Evolutionary conservation across 164 flowering plant species (phyloP), one percentile per base, ranked within the genome.

Genomic region (Stephania cephalantha): DNA sequence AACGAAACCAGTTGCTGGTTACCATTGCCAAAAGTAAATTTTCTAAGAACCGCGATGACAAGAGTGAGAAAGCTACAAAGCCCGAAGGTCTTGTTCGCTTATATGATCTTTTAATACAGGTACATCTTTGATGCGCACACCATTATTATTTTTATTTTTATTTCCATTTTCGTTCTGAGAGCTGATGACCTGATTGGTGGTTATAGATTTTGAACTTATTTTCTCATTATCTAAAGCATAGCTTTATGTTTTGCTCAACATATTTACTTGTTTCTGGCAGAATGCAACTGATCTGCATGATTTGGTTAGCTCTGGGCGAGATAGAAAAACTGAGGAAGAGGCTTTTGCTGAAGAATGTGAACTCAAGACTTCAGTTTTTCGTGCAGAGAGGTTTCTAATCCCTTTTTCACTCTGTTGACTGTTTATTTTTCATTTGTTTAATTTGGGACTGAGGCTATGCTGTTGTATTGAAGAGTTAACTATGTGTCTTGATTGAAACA

Each of bases 61-160:
- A 89, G 84, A 85, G 78, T 75, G 97, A 90, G 71, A 94, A 91
- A 84, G 84, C 84, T 31, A 89, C 97, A 31, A 94, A 89, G 80
- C 97, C 98, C 73, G 99, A 96, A 78, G 99, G 94, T 81, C 95
- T 94, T 82, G 98, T 94, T 79, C 92, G 98, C 71, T 82, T 96
- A 65, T 96, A 88, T 83, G 98, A 96, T 87, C 95, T 92, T 73
- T 82, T 96, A 72, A 84, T 92, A 75, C 98, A 92, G 95, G 99
- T 94, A 72, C 65, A 22, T 70, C 44, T 9, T 73, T 71, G 48
- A 29, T 42, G 44, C 50, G 44, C 11, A n/a, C 4, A n/a, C 42
- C 9, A 15, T 20, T 75, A 4, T 29, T 65, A 8, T 4, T n/a
- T 15, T 58, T 35, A 12, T 29, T 31, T 8, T 53, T 30, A 55